Conservation (phyloP, 108 stramenopile species). For the Nannochloropsis salina region DNA sequence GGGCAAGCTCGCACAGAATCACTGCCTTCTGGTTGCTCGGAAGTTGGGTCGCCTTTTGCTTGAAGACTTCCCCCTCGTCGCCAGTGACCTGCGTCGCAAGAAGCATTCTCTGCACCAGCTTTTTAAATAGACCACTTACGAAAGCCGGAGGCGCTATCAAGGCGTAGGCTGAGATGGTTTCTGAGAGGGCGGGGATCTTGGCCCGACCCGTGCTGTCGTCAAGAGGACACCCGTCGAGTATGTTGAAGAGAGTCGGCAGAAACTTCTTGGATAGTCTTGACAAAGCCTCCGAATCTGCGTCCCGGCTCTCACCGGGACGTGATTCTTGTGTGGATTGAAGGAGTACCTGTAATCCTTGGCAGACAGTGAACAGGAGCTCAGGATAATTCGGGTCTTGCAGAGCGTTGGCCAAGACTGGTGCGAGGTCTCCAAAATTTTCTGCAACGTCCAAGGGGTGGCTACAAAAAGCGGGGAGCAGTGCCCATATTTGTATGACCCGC, state of each 20-base stretch:
- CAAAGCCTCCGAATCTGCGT: slow-evolving; percentile 31
- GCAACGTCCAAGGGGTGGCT: slow-evolving; percentile 35
- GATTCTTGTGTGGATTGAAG: slow-evolving; percentile 24
- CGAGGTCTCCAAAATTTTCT: slow-evolving; percentile 32
- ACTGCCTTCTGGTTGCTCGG: slow-evolving; percentile 21
- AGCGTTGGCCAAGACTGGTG: slow-evolving; percentile 45
- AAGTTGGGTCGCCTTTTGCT: not conserved
- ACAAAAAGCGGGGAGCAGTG: slow-evolving; percentile 45
- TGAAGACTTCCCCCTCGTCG: not conserved
- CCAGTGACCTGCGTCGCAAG: slow-evolving; percentile 26
- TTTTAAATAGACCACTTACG: slow-evolving; percentile 42
- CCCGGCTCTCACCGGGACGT: not conserved
- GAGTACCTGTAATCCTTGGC: slow-evolving; percentile 41
- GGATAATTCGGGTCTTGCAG: slow-evolving; percentile 47
- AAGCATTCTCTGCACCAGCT: slow-evolving; percentile 50
- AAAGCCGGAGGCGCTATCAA: slow-evolving; percentile 41
- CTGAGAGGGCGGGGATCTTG: slow-evolving; percentile 33
- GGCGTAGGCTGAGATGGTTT: slow-evolving; percentile 40
- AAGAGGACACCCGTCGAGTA: not conserved
- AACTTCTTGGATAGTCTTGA: slow-evolving; percentile 33
- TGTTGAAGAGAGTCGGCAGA: slow-evolving; percentile 39
- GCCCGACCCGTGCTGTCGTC: not conserved
- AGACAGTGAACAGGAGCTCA: slow-evolving; percentile 36
- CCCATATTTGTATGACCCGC: slow-evolving; percentile 29
- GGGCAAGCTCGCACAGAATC: slow-evolving; percentile 15